These are phyloP conservation scores for Osmanthus fragrans DNA, from an alignment of 257 asterid genomes.

Conservation along the genomic window DNA sequence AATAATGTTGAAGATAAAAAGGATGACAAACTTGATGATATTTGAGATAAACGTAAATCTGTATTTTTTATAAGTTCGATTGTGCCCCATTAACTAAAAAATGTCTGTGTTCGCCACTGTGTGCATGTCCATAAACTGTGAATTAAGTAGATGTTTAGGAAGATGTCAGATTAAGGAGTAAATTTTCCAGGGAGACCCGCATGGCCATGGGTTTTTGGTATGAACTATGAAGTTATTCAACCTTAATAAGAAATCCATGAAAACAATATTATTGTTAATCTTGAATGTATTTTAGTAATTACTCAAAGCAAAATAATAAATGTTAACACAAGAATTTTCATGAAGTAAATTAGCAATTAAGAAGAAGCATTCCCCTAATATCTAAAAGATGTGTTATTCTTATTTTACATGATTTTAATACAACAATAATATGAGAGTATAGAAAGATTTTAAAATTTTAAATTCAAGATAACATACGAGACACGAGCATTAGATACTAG, in stretches of 20 bases:
- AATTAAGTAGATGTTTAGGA: background rate
- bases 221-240: background rate
- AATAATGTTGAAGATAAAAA: too few relatives aligned
- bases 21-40: too few relatives aligned
- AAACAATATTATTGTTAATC: background rate
- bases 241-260: background rate
- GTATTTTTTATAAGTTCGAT: too few relatives aligned
- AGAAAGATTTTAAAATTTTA: background rate
- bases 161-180: background rate
- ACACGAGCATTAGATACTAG: background rate
- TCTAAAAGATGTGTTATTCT: background rate
- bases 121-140: background rate
- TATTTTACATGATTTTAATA: background rate
- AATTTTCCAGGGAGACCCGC: background rate
- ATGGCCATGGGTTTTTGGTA: background rate
- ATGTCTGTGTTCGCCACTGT: background rate
- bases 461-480: background rate
- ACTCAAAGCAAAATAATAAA: background rate
- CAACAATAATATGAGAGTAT: background rate
- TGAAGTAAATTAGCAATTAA: background rate
- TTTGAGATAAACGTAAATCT: too few relatives aligned
- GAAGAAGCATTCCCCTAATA: background rate
- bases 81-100: too few relatives aligned
- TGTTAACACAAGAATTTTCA: background rate
- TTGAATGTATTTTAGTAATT: background rate